phyloP scores from a whole-genome alignment of 2,329 filamentous ascomycete species.

The Fusarium sp. region DNA sequence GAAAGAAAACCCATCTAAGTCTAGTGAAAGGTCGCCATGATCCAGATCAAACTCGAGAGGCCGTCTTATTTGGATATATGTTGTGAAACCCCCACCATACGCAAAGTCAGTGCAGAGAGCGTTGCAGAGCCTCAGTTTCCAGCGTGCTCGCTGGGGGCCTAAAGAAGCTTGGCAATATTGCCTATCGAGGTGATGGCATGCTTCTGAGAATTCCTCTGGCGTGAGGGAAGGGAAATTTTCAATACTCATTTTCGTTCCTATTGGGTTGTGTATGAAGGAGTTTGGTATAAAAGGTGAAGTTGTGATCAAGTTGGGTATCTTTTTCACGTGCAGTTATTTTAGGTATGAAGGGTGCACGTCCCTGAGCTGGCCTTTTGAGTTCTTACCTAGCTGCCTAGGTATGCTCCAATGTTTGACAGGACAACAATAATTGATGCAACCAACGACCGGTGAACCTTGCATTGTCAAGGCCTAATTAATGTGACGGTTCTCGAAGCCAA shows the following conservation, averaged over 20 bases:
- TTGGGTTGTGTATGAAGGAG: not conserved
- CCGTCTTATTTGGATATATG: conserved; percentile 69
- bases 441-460: not conserved
- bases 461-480: not conserved
- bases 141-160: conserved; percentile 66
- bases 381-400: too few relatives aligned
- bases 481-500: not conserved
- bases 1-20: conserved; percentile 63
- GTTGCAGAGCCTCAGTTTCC: conserved; percentile 67
- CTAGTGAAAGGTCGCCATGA: conserved; percentile 61
- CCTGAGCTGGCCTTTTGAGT: not conserved
- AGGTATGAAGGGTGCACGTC: conserved; percentile 18
- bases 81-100: conserved; percentile 60
- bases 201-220: conserved; percentile 72
- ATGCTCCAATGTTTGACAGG: conserved; percentile 1
- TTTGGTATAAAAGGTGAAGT: conserved; percentile 1
- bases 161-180: conserved; percentile 70
- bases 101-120: conserved; percentile 63
- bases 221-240: conserved; percentile 72
- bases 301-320: conserved; percentile 26
- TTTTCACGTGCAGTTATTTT: conserved; percentile 25
- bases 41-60: conserved; percentile 62
- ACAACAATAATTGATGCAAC: not conserved
- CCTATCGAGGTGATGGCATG: conserved; percentile 72
- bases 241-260: conserved; percentile 57